Percentiles rank a stretch among this genome's conserved stretches.
Conservation (phyloP, 345 rosid genomes). For the Luvunga scandens region DNA sequence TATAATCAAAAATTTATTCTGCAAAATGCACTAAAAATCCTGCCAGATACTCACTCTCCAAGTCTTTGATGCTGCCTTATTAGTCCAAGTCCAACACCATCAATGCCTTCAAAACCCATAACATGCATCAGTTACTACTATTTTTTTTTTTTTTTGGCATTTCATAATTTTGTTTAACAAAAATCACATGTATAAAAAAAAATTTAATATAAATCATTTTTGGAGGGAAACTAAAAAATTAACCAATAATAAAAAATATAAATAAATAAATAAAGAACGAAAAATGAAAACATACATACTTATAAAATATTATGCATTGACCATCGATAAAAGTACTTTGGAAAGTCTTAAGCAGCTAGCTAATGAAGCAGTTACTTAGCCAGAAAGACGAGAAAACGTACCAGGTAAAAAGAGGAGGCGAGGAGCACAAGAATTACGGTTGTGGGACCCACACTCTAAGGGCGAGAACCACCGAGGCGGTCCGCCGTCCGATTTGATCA, state of each 20-base stretch:
- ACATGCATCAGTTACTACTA: not conserved
- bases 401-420: slow-evolving; percentile 55
- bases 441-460: slow-evolving; percentile 32
- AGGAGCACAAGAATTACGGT: slow-evolving; percentile 31
- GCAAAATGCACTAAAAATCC: too few species aligned
- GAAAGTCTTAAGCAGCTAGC: not conserved
- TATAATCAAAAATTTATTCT: too few species aligned
- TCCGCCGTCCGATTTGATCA: slow-evolving; percentile 40
- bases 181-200: too few species aligned
- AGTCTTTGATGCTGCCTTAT: slow-evolving; percentile 49
- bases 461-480: slow-evolving; percentile 71
- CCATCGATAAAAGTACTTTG: not conserved
- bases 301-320: too few species aligned
- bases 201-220: too few species aligned
- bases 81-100: slow-evolving; percentile 67
- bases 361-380: too few species aligned
- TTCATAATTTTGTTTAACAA: too few species aligned
- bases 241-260: too few species aligned
- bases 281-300: too few species aligned
- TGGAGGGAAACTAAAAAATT: too few species aligned
- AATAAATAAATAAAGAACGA: too few species aligned
- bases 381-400: slow-evolving; percentile 1
- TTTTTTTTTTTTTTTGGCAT: not conserved
- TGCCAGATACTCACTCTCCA: slow-evolving; percentile 44
- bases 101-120: slow-evolving; percentile 41